Evolutionary conservation across 75 land plant genomes (phyloP).

Genomic region (Gnetum montanum): DNA sequence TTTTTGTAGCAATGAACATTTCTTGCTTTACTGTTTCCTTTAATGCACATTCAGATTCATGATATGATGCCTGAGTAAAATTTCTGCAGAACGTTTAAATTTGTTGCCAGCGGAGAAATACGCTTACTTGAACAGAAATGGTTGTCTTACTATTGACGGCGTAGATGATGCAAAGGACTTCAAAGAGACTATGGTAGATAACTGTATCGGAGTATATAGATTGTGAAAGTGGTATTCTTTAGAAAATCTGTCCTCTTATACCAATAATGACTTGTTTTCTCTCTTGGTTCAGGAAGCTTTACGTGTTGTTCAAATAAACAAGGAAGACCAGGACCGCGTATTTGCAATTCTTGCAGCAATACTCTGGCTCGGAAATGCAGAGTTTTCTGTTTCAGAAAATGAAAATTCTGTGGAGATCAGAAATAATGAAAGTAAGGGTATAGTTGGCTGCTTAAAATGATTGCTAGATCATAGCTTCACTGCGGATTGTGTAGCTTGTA

Average conservation of each 20-base stretch:
- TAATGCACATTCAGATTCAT: not conserved
- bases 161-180: slow-evolving; percentile 76
- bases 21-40: not conserved
- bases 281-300: slow-evolving; percentile 59
- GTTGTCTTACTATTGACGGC: slow-evolving; percentile 54
- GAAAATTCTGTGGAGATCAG: slow-evolving; percentile 68
- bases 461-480: no score
- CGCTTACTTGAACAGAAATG: slow-evolving; percentile 66
- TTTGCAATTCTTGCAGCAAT: slow-evolving; percentile 86
- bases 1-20: not conserved
- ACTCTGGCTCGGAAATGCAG: slow-evolving; percentile 83
- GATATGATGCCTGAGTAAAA: not conserved
- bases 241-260: not conserved
- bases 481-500: no score
- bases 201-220: no score
- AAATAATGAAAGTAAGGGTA: slow-evolving; percentile 59
- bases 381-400: slow-evolving; percentile 51
- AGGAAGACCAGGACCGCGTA: slow-evolving; percentile 63
- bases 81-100: slow-evolving; percentile 44
- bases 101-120: slow-evolving; percentile 53
- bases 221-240: not conserved
- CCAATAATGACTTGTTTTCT: not conserved
- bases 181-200: slow-evolving; percentile 48
- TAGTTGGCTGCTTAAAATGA: no score
- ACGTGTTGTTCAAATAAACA: slow-evolving; percentile 58